Conservation (phyloP, 1,139 yeast genomes). For the Yamadazyma songkhlaensis region DNA sequence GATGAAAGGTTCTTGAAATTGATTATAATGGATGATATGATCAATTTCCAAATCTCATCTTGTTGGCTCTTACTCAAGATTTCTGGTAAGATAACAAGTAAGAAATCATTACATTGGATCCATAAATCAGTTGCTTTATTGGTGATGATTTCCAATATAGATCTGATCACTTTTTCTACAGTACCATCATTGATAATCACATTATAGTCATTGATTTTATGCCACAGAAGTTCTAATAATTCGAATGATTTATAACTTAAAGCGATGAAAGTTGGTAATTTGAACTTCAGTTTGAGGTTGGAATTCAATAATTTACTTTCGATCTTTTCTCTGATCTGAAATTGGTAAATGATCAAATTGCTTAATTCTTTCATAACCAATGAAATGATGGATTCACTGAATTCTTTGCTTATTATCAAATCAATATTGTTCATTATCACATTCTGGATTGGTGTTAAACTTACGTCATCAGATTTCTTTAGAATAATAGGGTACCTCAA, state of each 20-base stretch:
- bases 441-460: slow-evolving; percentile 55
- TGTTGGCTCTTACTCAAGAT: slow-evolving; percentile 11
- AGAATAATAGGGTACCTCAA: slow-evolving; percentile 68
- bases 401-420: slow-evolving; percentile 29
- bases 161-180: slow-evolving; percentile 25
- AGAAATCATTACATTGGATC: slow-evolving; percentile 39
- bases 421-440: slow-evolving; percentile 41
- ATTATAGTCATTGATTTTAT: slow-evolving; percentile 24
- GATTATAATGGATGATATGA: slow-evolving; percentile 41
- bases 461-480: slow-evolving; percentile 38
- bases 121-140: slow-evolving; percentile 39
- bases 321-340: slow-evolving; percentile 56
- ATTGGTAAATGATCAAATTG: slow-evolving; percentile 53
- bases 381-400: slow-evolving; percentile 36
- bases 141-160: slow-evolving; percentile 25
- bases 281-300: slow-evolving; percentile 28
- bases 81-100: slow-evolving; percentile 19
- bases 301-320: slow-evolving; percentile 29
- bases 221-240: slow-evolving; percentile 36
- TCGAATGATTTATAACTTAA: slow-evolving; percentile 52
- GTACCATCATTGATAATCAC: slow-evolving; percentile 46
- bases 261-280: slow-evolving; percentile 67
- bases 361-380: slow-evolving; percentile 52
- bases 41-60: slow-evolving; percentile 43
- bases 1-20: slow-evolving; percentile 31